Evolutionary conservation across 2,329 filamentous ascomycete genomes (phyloP).

Genomic region (Sphaerulina vaccinii): DNA sequence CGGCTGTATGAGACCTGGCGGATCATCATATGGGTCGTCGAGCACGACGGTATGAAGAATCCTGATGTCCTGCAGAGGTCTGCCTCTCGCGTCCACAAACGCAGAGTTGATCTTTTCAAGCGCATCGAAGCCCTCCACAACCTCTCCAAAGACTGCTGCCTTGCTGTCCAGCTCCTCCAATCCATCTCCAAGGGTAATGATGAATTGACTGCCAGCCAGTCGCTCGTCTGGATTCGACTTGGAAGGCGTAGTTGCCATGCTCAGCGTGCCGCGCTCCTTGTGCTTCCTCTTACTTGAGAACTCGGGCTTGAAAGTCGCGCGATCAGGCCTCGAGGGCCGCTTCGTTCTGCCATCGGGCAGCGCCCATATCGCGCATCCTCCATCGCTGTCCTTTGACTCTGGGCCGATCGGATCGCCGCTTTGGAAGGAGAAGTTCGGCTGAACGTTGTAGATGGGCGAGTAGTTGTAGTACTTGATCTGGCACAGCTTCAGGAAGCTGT

Average conservation of each 20-base stretch:
- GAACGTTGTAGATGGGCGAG: slow-evolving; percentile 84
- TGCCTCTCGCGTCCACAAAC: slow-evolving; percentile 80
- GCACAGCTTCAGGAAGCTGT: slow-evolving; percentile 94
- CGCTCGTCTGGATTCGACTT: slow-evolving; percentile 75
- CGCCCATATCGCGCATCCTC: slow-evolving; percentile 91
- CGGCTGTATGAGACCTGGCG: slow-evolving; percentile 71
- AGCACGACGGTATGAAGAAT: slow-evolving; percentile 90
- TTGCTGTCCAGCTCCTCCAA: slow-evolving; percentile 90
- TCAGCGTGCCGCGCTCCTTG: slow-evolving; percentile 83
- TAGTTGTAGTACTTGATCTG: slow-evolving; percentile 99
- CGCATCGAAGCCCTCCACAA: slow-evolving; percentile 92
- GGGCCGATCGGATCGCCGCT: slow-evolving; percentile 92
- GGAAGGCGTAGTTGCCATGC: slow-evolving; percentile 89
- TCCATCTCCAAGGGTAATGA: slow-evolving; percentile 85
- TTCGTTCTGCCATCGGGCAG: slow-evolving; percentile 64
- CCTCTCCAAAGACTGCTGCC: slow-evolving; percentile 90
- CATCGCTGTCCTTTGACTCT: slow-evolving; percentile 79
- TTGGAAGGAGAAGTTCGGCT: slow-evolving; percentile 95
- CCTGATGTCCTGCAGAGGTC: slow-evolving; percentile 89
- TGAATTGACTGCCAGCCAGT: slow-evolving; percentile 86
- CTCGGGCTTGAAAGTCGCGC: slow-evolving; percentile 66
- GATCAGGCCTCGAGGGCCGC: slow-evolving; percentile 58
- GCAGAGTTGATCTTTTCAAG: slow-evolving; percentile 90
- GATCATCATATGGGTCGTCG: slow-evolving; percentile 89
- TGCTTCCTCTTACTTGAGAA: slow-evolving; percentile 88